Evolutionary conservation across 2,329 filamentous ascomycete genomes (phyloP).

Genomic region (Fusarium burgessii): DNA sequence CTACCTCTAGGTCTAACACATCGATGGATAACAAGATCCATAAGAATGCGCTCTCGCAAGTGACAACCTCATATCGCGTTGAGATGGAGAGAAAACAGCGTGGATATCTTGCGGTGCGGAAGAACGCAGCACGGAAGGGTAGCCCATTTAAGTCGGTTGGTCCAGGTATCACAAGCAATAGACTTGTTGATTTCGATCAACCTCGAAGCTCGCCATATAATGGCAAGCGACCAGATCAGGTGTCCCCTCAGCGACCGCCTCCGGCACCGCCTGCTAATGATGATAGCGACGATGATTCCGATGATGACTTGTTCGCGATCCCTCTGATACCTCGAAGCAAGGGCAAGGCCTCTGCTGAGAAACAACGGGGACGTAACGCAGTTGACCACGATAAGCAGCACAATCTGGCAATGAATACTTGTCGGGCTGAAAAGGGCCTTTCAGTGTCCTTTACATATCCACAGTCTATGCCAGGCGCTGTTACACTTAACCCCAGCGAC

Average conservation of each 20-base stretch:
- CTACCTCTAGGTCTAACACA: constrained; percentile 68
- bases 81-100: constrained; percentile 70
- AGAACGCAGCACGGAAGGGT: constrained; percentile 61
- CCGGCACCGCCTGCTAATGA: constrained; percentile 66
- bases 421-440: constrained; percentile 68
- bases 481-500: constrained; percentile 58
- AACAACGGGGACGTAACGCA: not conserved
- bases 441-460: constrained; percentile 78
- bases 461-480: constrained; percentile 53
- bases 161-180: constrained; percentile 67
- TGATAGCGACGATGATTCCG: constrained; percentile 85
- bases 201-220: constrained; percentile 88
- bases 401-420: constrained; percentile 72
- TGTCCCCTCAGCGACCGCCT: constrained; percentile 85
- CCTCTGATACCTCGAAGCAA: constrained; percentile 67
- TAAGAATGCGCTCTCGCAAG: constrained; percentile 59
- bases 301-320: constrained; percentile 87
- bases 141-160: constrained; percentile 51
- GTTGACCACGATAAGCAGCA: constrained; percentile 63
- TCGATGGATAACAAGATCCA: constrained; percentile 53
- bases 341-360: constrained; percentile 42
- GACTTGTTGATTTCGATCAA: constrained; percentile 86
- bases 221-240: constrained; percentile 76
- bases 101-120: constrained; percentile 68
- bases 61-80: constrained; percentile 65